Evolutionary conservation across 768 basidiomycete genomes (phyloP).

Genomic region (Trametes coccinea): DNA sequence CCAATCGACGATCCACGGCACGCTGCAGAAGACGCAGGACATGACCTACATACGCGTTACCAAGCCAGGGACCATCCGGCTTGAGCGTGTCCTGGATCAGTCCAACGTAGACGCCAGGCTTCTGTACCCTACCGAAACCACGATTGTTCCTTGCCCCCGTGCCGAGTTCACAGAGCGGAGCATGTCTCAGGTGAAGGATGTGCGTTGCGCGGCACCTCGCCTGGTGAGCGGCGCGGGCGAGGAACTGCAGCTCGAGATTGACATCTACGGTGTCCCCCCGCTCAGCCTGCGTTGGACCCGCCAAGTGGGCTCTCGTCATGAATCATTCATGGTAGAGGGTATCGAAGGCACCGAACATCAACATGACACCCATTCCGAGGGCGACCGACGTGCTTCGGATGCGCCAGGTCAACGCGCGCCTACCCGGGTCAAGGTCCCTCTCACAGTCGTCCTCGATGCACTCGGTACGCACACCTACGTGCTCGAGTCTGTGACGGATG

Average conservation of each 20-base stretch:
- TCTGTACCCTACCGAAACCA: conserved; percentile 59
- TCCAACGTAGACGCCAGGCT: conserved; percentile 74
- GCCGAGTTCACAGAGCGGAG: conserved; percentile 58
- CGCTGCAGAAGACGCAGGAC: conserved; percentile 72
- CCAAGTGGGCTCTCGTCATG: conserved; percentile 62
- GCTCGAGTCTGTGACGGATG: conserved; percentile 82
- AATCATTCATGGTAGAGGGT: conserved; percentile 80
- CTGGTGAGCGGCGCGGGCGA: conserved; percentile 49
- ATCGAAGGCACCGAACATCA: conserved; percentile 61
- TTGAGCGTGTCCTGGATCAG: conserved; percentile 73
- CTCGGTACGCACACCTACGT: conserved; percentile 72
- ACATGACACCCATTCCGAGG: conserved; percentile 24
- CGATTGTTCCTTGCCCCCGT: conserved; percentile 79
- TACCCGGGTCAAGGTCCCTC: conserved; percentile 65
- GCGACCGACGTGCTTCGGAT: conserved; percentile 23
- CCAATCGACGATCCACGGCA: conserved; percentile 11
- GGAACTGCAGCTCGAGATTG: conserved; percentile 57
- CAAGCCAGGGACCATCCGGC: conserved; percentile 71
- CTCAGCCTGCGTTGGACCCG: conserved; percentile 77
- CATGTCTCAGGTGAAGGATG: conserved; percentile 45
- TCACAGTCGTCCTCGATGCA: conserved; percentile 60
- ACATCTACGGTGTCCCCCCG: conserved; percentile 73
- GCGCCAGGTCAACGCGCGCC: conserved; percentile 36
- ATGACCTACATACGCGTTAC: conserved; percentile 70
- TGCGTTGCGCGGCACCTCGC: conserved; percentile 53